Evolutionary conservation across 169 alveolate species (phyloP).

Genomic region (Plasmodium sp.): DNA sequence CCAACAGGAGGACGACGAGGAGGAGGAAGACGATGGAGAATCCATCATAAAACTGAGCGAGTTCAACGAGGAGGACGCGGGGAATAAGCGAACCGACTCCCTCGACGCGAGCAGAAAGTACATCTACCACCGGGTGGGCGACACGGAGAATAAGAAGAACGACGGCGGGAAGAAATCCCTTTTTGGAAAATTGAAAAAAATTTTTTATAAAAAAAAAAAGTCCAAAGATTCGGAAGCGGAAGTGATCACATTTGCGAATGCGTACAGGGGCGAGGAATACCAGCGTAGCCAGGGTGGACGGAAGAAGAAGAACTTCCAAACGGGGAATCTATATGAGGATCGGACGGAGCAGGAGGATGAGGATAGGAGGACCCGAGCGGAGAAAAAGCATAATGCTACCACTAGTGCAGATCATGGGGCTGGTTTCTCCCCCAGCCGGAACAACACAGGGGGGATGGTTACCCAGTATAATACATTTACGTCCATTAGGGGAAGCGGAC

Average conservation of each 20-base stretch:
- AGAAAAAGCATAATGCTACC: background rate
- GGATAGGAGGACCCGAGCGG: background rate
- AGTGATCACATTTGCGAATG: background rate
- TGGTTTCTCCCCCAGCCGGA: background rate
- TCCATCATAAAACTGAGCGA: conserved; percentile 31
- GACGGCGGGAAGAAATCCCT: conserved; percentile 6
- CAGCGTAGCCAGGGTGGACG: background rate
- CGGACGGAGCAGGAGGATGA: background rate
- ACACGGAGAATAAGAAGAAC: background rate
- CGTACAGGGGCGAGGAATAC: background rate
- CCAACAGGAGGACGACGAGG: no score
- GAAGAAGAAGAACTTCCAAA: background rate
- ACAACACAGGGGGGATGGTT: background rate
- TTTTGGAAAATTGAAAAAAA: conserved; percentile 38
- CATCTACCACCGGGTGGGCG: background rate
- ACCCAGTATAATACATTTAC: background rate
- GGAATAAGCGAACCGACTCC: background rate
- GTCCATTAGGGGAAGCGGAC: background rate
- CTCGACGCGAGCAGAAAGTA: background rate
- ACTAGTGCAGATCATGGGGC: background rate
- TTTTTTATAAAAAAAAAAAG: conserved; percentile 50
- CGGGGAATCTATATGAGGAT: background rate
- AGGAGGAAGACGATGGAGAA: background rate
- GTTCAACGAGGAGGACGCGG: conserved; percentile 8
- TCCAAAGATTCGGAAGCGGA: background rate